These are phyloP conservation scores for Starmerella khaoyaiensis DNA, from an alignment of 805 yeast genomes.

Conservation along the genomic window DNA sequence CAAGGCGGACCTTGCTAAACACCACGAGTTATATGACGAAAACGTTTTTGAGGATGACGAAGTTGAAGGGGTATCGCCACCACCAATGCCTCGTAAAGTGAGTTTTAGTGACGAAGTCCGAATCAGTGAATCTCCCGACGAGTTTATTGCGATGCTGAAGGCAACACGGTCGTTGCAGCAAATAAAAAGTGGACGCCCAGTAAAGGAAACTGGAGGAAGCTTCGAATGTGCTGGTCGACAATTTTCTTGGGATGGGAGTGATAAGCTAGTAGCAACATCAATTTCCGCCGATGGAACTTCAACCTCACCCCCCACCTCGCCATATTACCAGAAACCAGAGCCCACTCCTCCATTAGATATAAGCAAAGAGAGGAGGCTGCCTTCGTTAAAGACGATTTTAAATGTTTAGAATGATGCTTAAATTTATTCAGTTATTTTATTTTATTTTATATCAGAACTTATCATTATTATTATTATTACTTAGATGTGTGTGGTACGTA, in stretches of 20 bases:
- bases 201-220: conserved; percentile 24
- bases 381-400: conserved; percentile 12
- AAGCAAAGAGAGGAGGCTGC: conserved; percentile 3
- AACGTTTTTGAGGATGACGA: conserved; percentile 21
- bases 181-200: conserved; percentile 25
- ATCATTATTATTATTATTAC: background rate
- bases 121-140: conserved; percentile 25
- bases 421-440: background rate
- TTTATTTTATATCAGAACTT: background rate
- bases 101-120: conserved; percentile 20
- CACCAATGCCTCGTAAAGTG: conserved; percentile 26
- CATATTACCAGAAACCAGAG: conserved; percentile 1
- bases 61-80: conserved; percentile 20
- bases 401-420: conserved; percentile 1
- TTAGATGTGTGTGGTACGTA: too few species aligned
- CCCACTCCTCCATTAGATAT: conserved; percentile 1
- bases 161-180: conserved; percentile 34
- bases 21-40: conserved; percentile 12
- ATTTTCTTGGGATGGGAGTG: conserved; percentile 32
- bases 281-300: too few species aligned
- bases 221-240: conserved; percentile 31
- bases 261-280: conserved; percentile 23
- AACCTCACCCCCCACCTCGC: too few species aligned
- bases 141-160: conserved; percentile 30
- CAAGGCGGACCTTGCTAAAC: too few species aligned